Percentiles rank a stretch among this genome's conserved stretches.
Evolutionary conservation across 2,329 filamentous ascomycete species (phyloP).

Genomic region (Sporothrix dimorphospora): DNA sequence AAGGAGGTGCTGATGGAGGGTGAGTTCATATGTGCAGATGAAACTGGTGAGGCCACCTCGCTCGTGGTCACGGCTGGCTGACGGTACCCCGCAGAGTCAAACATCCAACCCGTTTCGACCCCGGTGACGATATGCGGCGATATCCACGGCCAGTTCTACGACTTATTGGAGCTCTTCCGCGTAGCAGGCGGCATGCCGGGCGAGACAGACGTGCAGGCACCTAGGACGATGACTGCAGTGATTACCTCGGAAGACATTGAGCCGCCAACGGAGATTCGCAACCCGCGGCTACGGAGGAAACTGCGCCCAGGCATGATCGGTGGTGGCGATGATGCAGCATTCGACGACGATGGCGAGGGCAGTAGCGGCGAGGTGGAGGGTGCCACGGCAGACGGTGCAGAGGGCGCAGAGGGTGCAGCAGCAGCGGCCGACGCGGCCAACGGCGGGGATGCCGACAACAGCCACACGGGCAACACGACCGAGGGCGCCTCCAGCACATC

Average conservation of each 20-base stretch:
- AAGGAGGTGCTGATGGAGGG: constrained; percentile 99
- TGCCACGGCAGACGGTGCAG: constrained; percentile 41
- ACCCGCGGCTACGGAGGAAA: constrained; percentile 85
- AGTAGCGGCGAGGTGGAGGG: constrained; percentile 55
- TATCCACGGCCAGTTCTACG: constrained; percentile 98
- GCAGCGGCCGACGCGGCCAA: constrained; percentile 38
- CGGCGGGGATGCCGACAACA: constrained; percentile 31
- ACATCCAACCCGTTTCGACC: constrained; percentile 96
- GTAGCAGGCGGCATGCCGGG: constrained; percentile 97
- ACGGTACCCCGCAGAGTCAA: constrained; percentile 77
- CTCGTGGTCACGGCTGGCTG: too few species aligned
- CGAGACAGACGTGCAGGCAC: constrained; percentile 70
- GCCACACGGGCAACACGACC: constrained; percentile 43
- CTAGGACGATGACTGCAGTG: constrained; percentile 69
- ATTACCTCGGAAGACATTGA: constrained; percentile 93
- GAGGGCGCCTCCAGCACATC: constrained; percentile 41
- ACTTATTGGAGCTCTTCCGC: constrained; percentile 93
- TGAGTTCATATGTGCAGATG: constrained; percentile 42
- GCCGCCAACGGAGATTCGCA: constrained; percentile 83
- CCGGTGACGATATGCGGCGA: constrained; percentile 97
- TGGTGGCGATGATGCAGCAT: constrained; percentile 36
- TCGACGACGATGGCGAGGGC: constrained; percentile 52
- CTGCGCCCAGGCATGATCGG: constrained; percentile 61
- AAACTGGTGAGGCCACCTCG: too few species aligned
- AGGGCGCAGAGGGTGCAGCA: constrained; percentile 41